Percentiles rank a stretch among this genome's conserved stretches.
These are phyloP conservation scores for Gigaspora rosea DNA, from an alignment of 192 early-diverging fungal genomes.

Conservation along the genomic window DNA sequence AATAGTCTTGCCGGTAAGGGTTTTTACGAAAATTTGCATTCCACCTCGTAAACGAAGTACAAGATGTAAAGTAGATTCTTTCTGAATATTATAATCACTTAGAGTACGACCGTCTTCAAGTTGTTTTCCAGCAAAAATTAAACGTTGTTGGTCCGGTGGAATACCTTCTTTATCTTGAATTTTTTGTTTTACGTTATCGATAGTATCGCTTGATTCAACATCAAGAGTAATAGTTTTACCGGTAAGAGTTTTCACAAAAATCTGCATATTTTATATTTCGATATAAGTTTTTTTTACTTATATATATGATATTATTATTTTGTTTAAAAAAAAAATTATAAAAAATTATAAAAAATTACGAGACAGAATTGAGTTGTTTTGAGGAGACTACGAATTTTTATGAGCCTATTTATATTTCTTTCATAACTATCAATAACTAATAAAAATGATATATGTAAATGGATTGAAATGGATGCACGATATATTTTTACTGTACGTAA, in stretches of 20 bases:
- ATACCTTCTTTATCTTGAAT: too few relatives aligned
- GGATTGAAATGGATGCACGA: background rate
- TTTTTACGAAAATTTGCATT: constrained; percentile 80
- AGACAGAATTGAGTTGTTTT: too few relatives aligned
- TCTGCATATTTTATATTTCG: constrained; percentile 59
- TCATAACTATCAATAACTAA: too few relatives aligned
- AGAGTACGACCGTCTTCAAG: constrained; percentile 65
- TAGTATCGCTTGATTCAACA: constrained; percentile 91
- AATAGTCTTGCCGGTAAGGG: constrained; percentile 96
- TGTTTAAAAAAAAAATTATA: too few relatives aligned
- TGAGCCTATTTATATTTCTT: too few relatives aligned
- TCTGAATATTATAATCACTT: constrained; percentile 76
- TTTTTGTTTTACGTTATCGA: constrained; percentile 63
- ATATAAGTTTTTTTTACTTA: too few relatives aligned
- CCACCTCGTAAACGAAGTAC: constrained; percentile 71
- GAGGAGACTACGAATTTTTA: too few relatives aligned
- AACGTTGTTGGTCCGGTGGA: constrained; percentile 69
- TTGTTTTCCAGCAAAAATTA: constrained; percentile 72
- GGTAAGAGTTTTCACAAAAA: constrained; percentile 86
- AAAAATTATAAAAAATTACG: too few relatives aligned
- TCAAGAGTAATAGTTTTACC: constrained; percentile 45
- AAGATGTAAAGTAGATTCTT: constrained; percentile 72
- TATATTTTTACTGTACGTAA: too few relatives aligned
- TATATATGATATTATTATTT: too few relatives aligned
- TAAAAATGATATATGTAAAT: too few relatives aligned